phyloP scores from a whole-genome alignment of 2,329 filamentous ascomycete species.

The Ceratocystiopsis brevicomis region DNA sequence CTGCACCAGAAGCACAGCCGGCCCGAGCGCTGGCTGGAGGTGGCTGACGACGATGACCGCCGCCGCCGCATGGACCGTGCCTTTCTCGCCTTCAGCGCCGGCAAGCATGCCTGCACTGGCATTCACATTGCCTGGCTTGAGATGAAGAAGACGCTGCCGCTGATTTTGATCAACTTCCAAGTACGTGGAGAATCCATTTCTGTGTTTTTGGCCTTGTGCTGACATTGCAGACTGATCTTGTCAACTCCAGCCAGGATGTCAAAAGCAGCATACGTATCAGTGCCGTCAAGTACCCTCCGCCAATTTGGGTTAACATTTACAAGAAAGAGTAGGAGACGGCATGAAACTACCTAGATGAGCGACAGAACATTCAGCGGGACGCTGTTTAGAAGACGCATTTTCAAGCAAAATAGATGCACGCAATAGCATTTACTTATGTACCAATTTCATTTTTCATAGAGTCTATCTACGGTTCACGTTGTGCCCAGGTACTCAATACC shows the following conservation, averaged over 20 bases:
- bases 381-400: no score
- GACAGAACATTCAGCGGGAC: neutral
- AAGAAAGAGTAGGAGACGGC: neutral
- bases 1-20: slow-evolving; percentile 7
- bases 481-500: no score
- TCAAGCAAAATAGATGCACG: no score
- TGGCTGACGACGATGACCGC: neutral
- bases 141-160: slow-evolving; percentile 1
- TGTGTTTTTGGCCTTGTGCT: neutral
- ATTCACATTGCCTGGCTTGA: slow-evolving; percentile 1
- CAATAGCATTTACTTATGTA: no score
- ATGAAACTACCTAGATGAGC: neutral
- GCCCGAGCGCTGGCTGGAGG: slow-evolving; percentile 29
- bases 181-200: neutral
- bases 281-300: slow-evolving; percentile 3
- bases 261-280: neutral
- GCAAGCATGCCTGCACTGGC: slow-evolving; percentile 1
- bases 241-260: neutral
- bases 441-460: no score
- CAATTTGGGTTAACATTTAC: neutral
- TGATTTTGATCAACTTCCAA: neutral
- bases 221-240: neutral
- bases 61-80: neutral
- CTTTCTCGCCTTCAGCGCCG: slow-evolving; percentile 2
- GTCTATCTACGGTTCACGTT: no score